A percentile compares a stretch with the other conserved stretches of the same genome.
Evolutionary conservation across 2,329 filamentous ascomycete species (phyloP).

Genomic region (Scleromitrula shiraiana): DNA sequence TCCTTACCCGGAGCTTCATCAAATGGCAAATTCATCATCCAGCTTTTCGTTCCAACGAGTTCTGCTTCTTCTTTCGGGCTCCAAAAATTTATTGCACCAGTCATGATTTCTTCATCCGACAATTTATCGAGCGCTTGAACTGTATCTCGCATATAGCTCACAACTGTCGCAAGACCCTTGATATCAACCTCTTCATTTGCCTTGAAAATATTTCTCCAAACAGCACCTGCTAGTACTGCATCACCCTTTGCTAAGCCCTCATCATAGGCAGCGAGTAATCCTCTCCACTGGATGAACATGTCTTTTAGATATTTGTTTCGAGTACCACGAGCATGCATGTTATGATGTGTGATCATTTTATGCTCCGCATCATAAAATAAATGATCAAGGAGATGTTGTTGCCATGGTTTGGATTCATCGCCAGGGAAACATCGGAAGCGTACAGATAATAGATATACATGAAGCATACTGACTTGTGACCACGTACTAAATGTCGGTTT

Average conservation of each 20-base stretch:
- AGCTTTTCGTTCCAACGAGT: slow-evolving; percentile 32
- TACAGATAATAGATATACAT: slow-evolving; percentile 86
- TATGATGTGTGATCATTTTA: slow-evolving; percentile 74
- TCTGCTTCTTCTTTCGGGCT: slow-evolving; percentile 34
- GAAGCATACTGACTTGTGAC: slow-evolving; percentile 92
- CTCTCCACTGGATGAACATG: slow-evolving; percentile 88
- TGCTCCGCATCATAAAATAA: slow-evolving; percentile 88
- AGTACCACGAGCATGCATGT: slow-evolving; percentile 50
- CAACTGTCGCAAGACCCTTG: slow-evolving; percentile 50
- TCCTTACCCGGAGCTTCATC: slow-evolving; percentile 27
- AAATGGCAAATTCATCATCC: slow-evolving; percentile 31
- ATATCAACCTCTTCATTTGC: slow-evolving; percentile 56
- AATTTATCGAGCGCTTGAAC: slow-evolving; percentile 45
- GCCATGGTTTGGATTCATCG: slow-evolving; percentile 65
- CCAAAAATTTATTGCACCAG: slow-evolving; percentile 41
- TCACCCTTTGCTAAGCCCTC: slow-evolving; percentile 73
- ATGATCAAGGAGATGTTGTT: slow-evolving; percentile 87
- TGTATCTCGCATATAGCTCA: slow-evolving; percentile 54
- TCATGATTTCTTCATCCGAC: slow-evolving; percentile 42
- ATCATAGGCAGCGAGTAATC: slow-evolving; percentile 74
- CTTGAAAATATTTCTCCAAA: slow-evolving; percentile 94
- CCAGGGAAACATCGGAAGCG: slow-evolving; percentile 72
- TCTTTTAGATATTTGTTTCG: slow-evolving; percentile 71
- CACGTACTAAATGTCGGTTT: slow-evolving; percentile 87
- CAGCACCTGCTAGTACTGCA: slow-evolving; percentile 66